These are phyloP conservation scores for Raphanus raphanistrum DNA, from an alignment of 345 rosid genomes.

Conservation along the genomic window DNA sequence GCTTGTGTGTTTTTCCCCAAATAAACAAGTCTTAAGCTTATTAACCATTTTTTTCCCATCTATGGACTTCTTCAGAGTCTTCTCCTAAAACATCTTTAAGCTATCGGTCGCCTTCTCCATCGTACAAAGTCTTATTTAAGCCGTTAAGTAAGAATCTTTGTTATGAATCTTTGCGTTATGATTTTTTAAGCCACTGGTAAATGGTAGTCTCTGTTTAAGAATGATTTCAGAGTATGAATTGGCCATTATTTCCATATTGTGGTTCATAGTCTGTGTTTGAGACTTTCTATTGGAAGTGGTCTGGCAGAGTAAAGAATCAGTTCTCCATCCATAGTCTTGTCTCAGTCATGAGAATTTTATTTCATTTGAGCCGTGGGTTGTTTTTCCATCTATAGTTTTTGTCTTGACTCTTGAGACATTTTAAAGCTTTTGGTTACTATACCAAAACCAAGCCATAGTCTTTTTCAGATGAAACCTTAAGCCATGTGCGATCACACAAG, in stretches of 20 bases:
- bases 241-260: neutral
- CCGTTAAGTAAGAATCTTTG: neutral
- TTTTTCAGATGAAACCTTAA: neutral
- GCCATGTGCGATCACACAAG: neutral
- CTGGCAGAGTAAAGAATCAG: neutral
- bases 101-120: neutral
- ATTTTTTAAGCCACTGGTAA: neutral
- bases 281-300: neutral
- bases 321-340: neutral
- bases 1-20: neutral
- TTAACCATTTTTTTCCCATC: no score
- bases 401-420: neutral
- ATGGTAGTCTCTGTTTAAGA: neutral
- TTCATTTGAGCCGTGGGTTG: neutral
- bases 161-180: no score
- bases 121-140: neutral
- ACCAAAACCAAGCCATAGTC: neutral
- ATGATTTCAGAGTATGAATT: neutral
- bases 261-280: neutral
- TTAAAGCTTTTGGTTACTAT: neutral
- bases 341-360: neutral
- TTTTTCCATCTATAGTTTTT: neutral
- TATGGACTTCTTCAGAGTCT: neutral
- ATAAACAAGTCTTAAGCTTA: no score
- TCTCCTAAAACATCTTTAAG: neutral